Evolutionary conservation across 441 rosid genomes (phyloP), one percentile per base, ranked within the genome.

Genomic region (Biscutella laevigata): DNA sequence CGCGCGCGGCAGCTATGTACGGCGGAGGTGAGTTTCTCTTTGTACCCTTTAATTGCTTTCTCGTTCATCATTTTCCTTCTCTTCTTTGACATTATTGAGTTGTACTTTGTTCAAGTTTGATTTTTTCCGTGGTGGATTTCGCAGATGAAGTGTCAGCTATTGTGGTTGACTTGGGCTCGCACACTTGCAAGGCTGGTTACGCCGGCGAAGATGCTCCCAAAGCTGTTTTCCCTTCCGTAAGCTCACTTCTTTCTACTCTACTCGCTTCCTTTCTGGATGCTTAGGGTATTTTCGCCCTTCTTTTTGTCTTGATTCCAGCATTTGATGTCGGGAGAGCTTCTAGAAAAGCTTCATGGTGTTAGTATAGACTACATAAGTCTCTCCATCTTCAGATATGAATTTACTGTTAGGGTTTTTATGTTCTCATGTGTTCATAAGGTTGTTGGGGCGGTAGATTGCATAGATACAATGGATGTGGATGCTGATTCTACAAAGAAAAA

Each of bases 151-250:
- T 94, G 4, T 90, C 99, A 49, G 98, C 99, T 35, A 82, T 90
- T 55, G 99, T 94, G 13, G 71, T 94, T 50, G 99, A 94, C 84
- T 68, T 17, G 66, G 99, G 97, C 11, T 83, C 96, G 16, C 97
- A 89, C 76, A 89, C 97, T 66, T 94, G 97, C 75, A 94, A 94
- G 57, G 99, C 99, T 48, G 99, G 99, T 47, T 94, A 89, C 64
- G 99, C 99, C 2, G 99, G 97, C 3, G 99, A 94, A 74, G 99
- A 94, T 79, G 95, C 96, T 65, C 98, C 98, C 26, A 94, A 94
- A 64, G 99, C 99, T 25, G 98, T 94, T 3, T 94, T 94, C 37
- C 96, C 99, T 55, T 87, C 99, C 33, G 97, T 89, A 61, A 81
- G 88, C 3, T 17, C 20, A n/a, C n/a, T n/a, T n/a, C n/a, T n/a